These are phyloP conservation scores for Cystobasidium onofrii DNA, from an alignment of 768 basidiomycete species.

Conservation along the genomic window DNA sequence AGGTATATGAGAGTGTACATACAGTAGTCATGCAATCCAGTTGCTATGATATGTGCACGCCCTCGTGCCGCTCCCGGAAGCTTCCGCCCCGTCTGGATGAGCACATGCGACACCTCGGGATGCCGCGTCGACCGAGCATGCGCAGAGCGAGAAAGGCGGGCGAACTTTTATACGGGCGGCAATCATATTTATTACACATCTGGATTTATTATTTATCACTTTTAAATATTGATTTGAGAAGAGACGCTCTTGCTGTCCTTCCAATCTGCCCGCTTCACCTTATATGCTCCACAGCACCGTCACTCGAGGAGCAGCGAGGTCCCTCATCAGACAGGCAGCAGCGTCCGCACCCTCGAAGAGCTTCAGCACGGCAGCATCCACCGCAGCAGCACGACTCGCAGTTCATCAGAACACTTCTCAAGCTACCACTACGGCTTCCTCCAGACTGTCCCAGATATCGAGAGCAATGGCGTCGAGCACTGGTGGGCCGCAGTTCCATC, in stretches of 20 bases:
- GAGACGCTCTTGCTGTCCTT: neutral
- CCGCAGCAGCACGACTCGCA: no score
- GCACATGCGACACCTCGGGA: neutral
- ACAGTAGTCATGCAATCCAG: neutral
- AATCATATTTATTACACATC: neutral
- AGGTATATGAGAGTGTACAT: neutral
- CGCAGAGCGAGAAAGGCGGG: neutral
- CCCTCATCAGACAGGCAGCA: neutral
- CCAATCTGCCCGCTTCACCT: neutral
- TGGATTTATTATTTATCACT: no score
- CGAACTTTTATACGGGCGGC: constrained; percentile 7
- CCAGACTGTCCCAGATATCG: constrained; percentile 24
- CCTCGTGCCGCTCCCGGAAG: neutral
- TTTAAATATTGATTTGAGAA: neutral
- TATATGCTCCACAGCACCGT: neutral
- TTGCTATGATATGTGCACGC: no score
- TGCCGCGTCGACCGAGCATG: neutral
- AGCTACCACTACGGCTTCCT: constrained; percentile 15
- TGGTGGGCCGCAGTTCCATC: neutral
- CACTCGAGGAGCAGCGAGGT: neutral
- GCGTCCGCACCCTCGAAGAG: neutral
- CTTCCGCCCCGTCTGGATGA: neutral
- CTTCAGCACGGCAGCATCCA: neutral
- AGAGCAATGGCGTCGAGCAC: constrained; percentile 19
- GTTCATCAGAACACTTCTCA: neutral